Percentiles rank a stretch among this genome's conserved stretches.
These are phyloP conservation scores for Penicillium occitanis DNA, from an alignment of 2,329 filamentous ascomycete genomes.

Conservation along the genomic window DNA sequence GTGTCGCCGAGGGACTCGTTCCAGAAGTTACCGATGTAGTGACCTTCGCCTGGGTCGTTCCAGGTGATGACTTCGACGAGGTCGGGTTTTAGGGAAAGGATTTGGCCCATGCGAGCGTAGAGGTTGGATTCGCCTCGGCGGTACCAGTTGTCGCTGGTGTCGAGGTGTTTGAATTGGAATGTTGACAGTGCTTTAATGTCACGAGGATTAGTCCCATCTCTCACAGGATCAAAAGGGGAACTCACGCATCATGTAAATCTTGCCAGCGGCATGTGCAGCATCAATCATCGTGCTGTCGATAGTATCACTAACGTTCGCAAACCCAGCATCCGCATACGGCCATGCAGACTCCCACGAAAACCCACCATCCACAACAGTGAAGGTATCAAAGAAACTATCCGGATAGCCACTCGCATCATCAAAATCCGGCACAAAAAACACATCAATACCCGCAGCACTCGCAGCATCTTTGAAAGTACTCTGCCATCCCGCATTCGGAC, in stretches of 20 bases:
- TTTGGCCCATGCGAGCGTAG: constrained; percentile 32
- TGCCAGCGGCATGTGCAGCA: constrained; percentile 31
- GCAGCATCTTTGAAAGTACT: constrained; percentile 27
- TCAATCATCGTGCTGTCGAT: constrained; percentile 33
- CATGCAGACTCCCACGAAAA: constrained; percentile 43
- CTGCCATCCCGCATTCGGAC: constrained; percentile 22
- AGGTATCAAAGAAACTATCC: constrained; percentile 28
- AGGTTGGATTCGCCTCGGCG: constrained; percentile 41
- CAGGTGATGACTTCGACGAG: constrained; percentile 44
- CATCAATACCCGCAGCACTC: constrained; percentile 29
- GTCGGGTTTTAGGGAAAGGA: constrained; percentile 37
- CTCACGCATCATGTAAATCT: constrained; percentile 42
- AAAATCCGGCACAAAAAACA: constrained; percentile 36
- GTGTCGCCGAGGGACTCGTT: constrained; percentile 31
- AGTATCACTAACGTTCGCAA: constrained; percentile 29
- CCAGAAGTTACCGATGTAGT: constrained; percentile 46
- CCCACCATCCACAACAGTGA: constrained; percentile 34
- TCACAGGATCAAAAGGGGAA: not conserved
- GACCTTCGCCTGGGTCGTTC: constrained; percentile 44
- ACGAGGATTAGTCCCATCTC: not conserved
- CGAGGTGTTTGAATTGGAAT: constrained; percentile 42
- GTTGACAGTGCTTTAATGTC: constrained; percentile 30
- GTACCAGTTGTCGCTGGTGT: constrained; percentile 35
- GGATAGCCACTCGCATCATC: constrained; percentile 26
- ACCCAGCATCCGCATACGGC: constrained; percentile 27